A percentile compares a stretch with the other conserved stretches of the same genome.
Evolutionary conservation across 305 asterid genomes (phyloP).

Genomic region (Solanum aculeatissimum): DNA sequence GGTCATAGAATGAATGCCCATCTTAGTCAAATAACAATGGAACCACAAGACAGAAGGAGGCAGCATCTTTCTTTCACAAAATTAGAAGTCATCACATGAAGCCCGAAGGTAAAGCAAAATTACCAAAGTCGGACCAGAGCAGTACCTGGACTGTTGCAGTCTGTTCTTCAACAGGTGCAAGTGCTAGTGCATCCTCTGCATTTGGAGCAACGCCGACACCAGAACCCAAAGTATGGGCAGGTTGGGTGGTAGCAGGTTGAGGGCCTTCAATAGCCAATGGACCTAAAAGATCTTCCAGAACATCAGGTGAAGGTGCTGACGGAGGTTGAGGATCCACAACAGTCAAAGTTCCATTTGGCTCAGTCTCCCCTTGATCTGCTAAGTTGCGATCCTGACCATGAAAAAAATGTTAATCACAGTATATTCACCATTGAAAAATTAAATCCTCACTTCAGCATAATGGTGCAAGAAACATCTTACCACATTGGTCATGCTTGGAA

Average conservation of each 20-base stretch:
- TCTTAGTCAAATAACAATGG: background rate
- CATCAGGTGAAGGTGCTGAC: constrained; percentile 65
- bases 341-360: constrained; percentile 70
- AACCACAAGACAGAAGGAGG: background rate
- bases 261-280: constrained; percentile 89
- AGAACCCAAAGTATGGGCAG: constrained; percentile 35
- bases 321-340: constrained; percentile 84
- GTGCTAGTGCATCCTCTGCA: constrained; percentile 60
- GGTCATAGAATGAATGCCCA: background rate
- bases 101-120: background rate
- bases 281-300: constrained; percentile 92
- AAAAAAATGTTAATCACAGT: background rate
- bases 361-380: constrained; percentile 40
- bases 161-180: constrained; percentile 73
- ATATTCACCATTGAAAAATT: background rate
- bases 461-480: constrained; percentile 31
- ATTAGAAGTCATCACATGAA: background rate
- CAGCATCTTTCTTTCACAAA: background rate
- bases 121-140: background rate
- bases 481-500: constrained; percentile 45
- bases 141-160: constrained; percentile 60
- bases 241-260: constrained; percentile 13
- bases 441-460: background rate
- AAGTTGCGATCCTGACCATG: constrained; percentile 38
- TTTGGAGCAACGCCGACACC: constrained; percentile 27